These are phyloP conservation scores for Arctium lappa DNA, from an alignment of 129 eudicot genomes.

Conservation along the genomic window DNA sequence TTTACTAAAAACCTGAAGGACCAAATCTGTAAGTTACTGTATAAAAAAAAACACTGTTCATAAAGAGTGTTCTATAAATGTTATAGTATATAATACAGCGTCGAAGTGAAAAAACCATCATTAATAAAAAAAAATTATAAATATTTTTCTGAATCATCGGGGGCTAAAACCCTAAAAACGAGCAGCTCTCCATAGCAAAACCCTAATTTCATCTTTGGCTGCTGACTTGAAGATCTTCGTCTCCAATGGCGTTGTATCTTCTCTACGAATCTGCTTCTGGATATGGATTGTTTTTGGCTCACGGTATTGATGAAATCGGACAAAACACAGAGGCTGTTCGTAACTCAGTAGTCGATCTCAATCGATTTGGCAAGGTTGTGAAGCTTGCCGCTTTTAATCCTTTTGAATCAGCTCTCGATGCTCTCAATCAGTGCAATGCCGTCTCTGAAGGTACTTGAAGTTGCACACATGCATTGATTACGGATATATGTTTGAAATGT, in stretches of 20 bases:
- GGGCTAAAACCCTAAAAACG: not conserved
- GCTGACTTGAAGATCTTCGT: not conserved
- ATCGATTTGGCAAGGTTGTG: slow-evolving; percentile 75
- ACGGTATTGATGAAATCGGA: slow-evolving; percentile 84
- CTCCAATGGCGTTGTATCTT: slow-evolving; percentile 53
- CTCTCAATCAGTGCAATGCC: slow-evolving; percentile 73
- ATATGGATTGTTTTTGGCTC: slow-evolving; percentile 49
- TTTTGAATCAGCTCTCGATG: slow-evolving; percentile 70
- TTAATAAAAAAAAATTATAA: not conserved
- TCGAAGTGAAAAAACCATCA: not conserved
- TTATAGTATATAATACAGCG: too few species aligned
- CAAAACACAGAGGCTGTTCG: slow-evolving; percentile 89
- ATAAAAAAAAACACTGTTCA: too few species aligned
- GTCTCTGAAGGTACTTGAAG: slow-evolving; percentile 63
- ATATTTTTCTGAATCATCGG: not conserved
- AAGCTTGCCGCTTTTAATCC: slow-evolving; percentile 67
- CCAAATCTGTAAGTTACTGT: too few species aligned
- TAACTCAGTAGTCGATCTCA: slow-evolving; percentile 63
- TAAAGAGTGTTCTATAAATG: too few species aligned
- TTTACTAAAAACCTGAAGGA: too few species aligned
- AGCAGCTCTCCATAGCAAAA: not conserved
- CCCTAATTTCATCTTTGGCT: slow-evolving; percentile 30
- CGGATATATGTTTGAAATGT: not conserved
- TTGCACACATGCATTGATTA: not conserved
- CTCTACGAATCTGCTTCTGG: slow-evolving; percentile 85